These are phyloP conservation scores for Scedosporium aurantiacum DNA, from an alignment of 2,329 filamentous ascomycete genomes.

Conservation along the genomic window DNA sequence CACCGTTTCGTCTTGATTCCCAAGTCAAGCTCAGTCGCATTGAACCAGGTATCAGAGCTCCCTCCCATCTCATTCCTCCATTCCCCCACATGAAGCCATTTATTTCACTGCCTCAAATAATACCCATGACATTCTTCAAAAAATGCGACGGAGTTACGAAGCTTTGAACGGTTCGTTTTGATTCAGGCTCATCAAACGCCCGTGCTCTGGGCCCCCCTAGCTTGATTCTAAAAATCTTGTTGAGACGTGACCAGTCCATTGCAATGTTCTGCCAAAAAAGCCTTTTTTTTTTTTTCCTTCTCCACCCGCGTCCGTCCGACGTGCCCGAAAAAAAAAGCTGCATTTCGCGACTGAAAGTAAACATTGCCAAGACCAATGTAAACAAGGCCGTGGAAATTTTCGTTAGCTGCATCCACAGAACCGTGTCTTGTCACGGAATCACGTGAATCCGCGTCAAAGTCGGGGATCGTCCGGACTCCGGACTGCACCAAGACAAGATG, in stretches of 20 bases:
- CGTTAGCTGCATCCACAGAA: not conserved
- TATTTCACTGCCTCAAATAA: not conserved
- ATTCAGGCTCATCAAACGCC: not conserved
- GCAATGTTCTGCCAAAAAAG: not conserved
- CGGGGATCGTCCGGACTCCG: not conserved
- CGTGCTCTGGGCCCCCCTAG: not conserved
- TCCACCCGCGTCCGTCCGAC: not conserved
- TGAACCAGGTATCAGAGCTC: not conserved
- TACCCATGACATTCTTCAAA: no score
- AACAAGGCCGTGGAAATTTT: not conserved
- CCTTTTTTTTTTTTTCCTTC: not conserved
- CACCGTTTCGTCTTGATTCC: not conserved
- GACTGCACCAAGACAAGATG: not conserved
- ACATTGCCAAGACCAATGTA: conserved; percentile 1
- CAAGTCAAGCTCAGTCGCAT: not conserved
- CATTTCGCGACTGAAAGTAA: not conserved
- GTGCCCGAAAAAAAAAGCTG: not conserved
- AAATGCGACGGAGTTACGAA: not conserved
- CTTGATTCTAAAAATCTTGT: not conserved
- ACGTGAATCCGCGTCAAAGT: not conserved
- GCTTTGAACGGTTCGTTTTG: not conserved
- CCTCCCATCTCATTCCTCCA: not conserved
- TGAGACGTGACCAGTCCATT: not conserved
- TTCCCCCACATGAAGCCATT: not conserved
- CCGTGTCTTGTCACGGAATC: not conserved